Evolutionary conservation across 1,284 basidiomycete species (phyloP), one percentile per base, ranked within the genome.

Genomic region (Ceratobasidium papillatum): DNA sequence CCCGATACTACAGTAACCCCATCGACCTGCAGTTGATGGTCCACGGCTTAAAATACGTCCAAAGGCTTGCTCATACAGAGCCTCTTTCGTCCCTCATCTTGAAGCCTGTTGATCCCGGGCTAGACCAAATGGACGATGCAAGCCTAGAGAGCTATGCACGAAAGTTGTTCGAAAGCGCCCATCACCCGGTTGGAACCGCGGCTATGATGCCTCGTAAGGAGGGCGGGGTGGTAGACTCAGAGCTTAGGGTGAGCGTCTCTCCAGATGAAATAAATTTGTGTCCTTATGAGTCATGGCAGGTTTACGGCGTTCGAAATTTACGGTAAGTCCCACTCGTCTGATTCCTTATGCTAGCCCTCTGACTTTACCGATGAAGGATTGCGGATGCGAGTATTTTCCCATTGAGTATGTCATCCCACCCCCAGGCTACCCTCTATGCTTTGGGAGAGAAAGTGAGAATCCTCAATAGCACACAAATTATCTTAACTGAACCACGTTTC

Each of bases 191-290:
- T 56, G 82, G 83, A 54, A 82, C 83, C 7, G 78, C 79, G 1
- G 79, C 82, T 9, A 84, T 85, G 84, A 78, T 85, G 58, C 84
- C 84, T 1, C 78, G 80, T 14, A 77, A 81, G 47, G 77, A 82
- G 62, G 82, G 82, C 47, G 84, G 84, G 65, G 84, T 85, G 3
- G 84, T 85, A 11, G 82, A 82, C 77, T 47, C 81, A 3, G 74
- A 79, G 30, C 74, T 81, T 1, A 74, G 59, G 49, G 76, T 61
- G 22, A 19, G 56, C 9, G 32, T 11, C 3, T 34, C 3, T 32
- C 1, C 5, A 30, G 14, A 17, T 51, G 32, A 19, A 17, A 12
- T 17, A n/a, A 2, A 19, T 1, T 5, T 25, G 8, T 36, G 43
- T 41, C 12, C 54, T 49, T 43, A 52, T 22, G n/a, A 25, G 22